Evolutionary conservation across 169 alveolate genomes (phyloP).

Genomic region (Cryptosporidium muris): DNA sequence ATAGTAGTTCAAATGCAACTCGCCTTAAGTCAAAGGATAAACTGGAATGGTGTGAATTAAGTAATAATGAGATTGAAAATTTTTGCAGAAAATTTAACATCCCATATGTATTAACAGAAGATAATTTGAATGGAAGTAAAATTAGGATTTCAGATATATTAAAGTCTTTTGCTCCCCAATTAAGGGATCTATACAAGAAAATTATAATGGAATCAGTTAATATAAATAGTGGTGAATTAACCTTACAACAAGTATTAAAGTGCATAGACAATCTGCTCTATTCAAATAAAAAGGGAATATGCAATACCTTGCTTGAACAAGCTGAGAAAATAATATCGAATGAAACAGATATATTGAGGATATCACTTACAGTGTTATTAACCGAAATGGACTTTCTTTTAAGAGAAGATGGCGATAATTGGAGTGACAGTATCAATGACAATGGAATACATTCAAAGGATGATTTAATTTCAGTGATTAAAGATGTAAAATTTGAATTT

Average conservation of each 20-base stretch:
- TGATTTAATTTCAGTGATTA: constrained; percentile 2
- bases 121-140: background rate
- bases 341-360: constrained; percentile 19
- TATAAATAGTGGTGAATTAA: background rate
- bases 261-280: constrained; percentile 14
- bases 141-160: constrained; percentile 8
- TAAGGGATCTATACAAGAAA: no score
- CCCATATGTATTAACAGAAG: no score
- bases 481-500: constrained; percentile 18
- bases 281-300: constrained; percentile 34
- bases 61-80: no score
- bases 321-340: background rate
- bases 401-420: background rate
- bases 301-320: background rate
- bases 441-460: background rate
- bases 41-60: no score
- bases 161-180: background rate
- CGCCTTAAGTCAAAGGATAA: no score
- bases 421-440: background rate
- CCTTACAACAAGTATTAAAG: constrained; percentile 6
- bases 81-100: no score
- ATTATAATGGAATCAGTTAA: no score
- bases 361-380: constrained; percentile 18
- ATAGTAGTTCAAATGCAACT: no score
- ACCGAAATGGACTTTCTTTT: constrained; percentile 37